A percentile compares a stretch with the other conserved stretches of the same genome.
These are phyloP conservation scores for Kwoniella dendrophila DNA, from an alignment of 768 basidiomycete genomes.

Conservation along the genomic window DNA sequence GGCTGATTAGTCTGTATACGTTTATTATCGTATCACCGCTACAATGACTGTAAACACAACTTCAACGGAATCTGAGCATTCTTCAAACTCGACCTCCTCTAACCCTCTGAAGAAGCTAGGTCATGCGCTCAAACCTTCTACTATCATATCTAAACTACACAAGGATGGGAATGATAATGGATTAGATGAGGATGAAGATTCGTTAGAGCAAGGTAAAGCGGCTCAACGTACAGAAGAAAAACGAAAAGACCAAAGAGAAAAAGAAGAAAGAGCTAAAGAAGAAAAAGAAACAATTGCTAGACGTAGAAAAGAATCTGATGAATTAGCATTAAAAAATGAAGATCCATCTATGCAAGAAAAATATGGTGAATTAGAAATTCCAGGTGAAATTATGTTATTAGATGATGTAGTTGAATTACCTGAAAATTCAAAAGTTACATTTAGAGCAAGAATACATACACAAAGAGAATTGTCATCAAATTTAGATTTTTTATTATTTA, in stretches of 20 bases:
- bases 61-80: neutral
- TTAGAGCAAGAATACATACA: slow-evolving; percentile 86
- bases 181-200: neutral
- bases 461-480: slow-evolving; percentile 65
- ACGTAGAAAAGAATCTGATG: slow-evolving; percentile 14
- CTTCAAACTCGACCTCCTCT: neutral
- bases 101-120: slow-evolving; percentile 11
- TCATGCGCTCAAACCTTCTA: slow-evolving; percentile 14
- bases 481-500: slow-evolving; percentile 32
- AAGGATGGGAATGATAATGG: neutral
- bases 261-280: slow-evolving; percentile 65
- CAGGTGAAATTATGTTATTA: slow-evolving; percentile 22
- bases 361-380: slow-evolving; percentile 61
- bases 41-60: neutral
- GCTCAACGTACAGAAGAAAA: slow-evolving; percentile 71
- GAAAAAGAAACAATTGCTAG: slow-evolving; percentile 55
- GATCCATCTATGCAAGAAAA: slow-evolving; percentile 64
- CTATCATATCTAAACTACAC: slow-evolving; percentile 11
- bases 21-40: neutral
- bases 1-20: too few species aligned
- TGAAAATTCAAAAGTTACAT: slow-evolving; percentile 64
- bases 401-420: slow-evolving; percentile 61
- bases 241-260: slow-evolving; percentile 67
- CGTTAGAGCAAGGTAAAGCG: slow-evolving; percentile 13
- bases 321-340: slow-evolving; percentile 58